Conservation (phyloP, 768 basidiomycete genomes). For the Kwoniella europaea region DNA sequence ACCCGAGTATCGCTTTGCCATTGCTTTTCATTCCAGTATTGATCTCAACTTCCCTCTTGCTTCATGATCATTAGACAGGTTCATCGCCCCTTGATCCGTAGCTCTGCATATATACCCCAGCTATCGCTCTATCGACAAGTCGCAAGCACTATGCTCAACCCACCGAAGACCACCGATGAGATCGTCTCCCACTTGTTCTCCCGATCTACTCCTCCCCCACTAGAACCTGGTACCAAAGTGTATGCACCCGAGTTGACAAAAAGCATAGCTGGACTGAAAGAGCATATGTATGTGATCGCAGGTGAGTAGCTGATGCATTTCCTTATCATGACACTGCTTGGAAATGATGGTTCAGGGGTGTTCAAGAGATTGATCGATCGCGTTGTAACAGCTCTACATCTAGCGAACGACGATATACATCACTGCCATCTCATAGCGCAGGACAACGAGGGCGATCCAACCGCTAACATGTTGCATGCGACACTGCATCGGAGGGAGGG, state of each 20-base stretch:
- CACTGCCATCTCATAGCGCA: conserved; percentile 51
- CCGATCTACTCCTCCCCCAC: conserved; percentile 34
- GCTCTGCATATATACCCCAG: neutral
- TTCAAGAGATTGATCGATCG: neutral
- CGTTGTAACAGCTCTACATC: conserved; percentile 42
- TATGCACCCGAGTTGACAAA: conserved; percentile 36
- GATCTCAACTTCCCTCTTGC: too few relatives aligned
- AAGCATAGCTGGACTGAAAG: conserved; percentile 37
- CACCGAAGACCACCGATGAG: conserved; percentile 25
- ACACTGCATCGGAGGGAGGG: conserved; percentile 54
- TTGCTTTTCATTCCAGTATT: too few relatives aligned
- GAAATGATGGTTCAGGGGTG: too few relatives aligned
- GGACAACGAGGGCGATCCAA: conserved; percentile 53
- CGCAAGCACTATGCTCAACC: conserved; percentile 1
- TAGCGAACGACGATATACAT: conserved; percentile 56
- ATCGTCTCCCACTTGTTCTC: conserved; percentile 38
- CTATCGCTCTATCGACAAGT: neutral
- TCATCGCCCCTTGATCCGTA: neutral
- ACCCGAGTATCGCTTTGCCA: too few relatives aligned
- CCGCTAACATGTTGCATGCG: conserved; percentile 54
- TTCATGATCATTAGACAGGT: neutral
- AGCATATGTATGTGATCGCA: conserved; percentile 45
- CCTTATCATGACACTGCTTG: neutral
- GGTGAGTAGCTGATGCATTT: conserved; percentile 28
- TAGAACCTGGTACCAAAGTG: conserved; percentile 50